Evolutionary conservation across 2,329 filamentous ascomycete genomes (phyloP).

Genomic region (Aspergillus sp.): DNA sequence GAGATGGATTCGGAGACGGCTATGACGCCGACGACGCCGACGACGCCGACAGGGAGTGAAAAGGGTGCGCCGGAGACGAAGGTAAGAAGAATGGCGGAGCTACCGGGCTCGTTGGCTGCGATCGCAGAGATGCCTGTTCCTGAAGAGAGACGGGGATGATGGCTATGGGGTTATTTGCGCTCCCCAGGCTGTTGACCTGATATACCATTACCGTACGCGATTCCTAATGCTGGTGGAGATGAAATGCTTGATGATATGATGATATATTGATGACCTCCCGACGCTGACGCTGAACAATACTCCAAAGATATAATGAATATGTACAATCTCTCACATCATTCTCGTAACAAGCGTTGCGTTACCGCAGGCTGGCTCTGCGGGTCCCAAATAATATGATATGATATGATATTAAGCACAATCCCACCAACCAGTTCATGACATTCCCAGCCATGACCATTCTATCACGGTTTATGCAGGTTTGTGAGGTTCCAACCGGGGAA

Average conservation of each 20-base stretch:
- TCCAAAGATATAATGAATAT: slow-evolving; percentile 19
- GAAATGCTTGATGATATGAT: slow-evolving; percentile 2
- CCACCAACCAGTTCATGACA: not conserved
- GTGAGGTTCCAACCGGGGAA: slow-evolving; percentile 29
- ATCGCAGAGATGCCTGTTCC: slow-evolving; percentile 9
- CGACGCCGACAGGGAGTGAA: not conserved
- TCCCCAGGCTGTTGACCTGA: not conserved
- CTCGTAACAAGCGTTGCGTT: slow-evolving; percentile 16
- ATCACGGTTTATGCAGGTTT: slow-evolving; percentile 17
- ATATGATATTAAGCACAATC: slow-evolving; percentile 14
- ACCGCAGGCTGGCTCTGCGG: slow-evolving; percentile 16
- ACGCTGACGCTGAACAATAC: slow-evolving; percentile 28
- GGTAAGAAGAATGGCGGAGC: slow-evolving; percentile 1
- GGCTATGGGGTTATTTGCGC: not conserved
- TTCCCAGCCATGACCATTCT: slow-evolving; percentile 10
- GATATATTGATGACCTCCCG: slow-evolving; percentile 21
- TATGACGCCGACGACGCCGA: not conserved
- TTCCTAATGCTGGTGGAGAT: slow-evolving; percentile 6
- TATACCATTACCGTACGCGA: not conserved
- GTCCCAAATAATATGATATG: slow-evolving; percentile 10
- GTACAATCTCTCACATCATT: slow-evolving; percentile 17
- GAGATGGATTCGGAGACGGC: slow-evolving; percentile 12
- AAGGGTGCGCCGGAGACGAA: not conserved
- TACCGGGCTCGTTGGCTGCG: slow-evolving; percentile 7
- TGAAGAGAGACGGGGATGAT: not conserved